Evolutionary conservation across 2,329 filamentous ascomycete species (phyloP).

Genomic region (Pseudogymnoascus sp.): DNA sequence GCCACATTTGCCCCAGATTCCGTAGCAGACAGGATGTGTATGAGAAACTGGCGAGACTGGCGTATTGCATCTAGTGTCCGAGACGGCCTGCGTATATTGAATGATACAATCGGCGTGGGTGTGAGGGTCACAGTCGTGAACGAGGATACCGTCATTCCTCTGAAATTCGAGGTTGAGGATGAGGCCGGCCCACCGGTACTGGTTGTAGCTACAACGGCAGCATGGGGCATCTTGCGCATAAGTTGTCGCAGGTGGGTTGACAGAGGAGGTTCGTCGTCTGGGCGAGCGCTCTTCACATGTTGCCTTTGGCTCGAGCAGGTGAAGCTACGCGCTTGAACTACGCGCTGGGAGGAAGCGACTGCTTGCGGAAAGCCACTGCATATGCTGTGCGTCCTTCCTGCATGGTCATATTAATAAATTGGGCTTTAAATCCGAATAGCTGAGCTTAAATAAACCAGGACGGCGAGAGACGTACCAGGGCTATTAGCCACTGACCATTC

Average conservation of each 20-base stretch:
- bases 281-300: not conserved
- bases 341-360: not conserved
- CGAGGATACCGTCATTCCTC: slow-evolving; percentile 28
- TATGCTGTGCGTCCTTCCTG: not conserved
- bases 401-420: not conserved
- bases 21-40: slow-evolving; percentile 20
- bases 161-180: not conserved
- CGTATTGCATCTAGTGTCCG: slow-evolving; percentile 21
- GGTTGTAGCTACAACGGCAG: slow-evolving; percentile 25
- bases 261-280: slow-evolving; percentile 9
- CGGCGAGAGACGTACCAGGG: not conserved
- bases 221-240: slow-evolving; percentile 24
- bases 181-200: not conserved
- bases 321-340: not conserved
- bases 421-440: not conserved
- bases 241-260: slow-evolving; percentile 19
- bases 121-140: slow-evolving; percentile 25
- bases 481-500: slow-evolving; percentile 7
- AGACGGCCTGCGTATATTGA: slow-evolving; percentile 26
- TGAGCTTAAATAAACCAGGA: not conserved
- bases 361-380: not conserved
- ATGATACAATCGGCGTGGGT: slow-evolving; percentile 25
- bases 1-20: slow-evolving; percentile 19
- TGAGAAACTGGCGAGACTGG: slow-evolving; percentile 16
- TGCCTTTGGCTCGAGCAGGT: not conserved